Percentiles rank a stretch among this genome's conserved stretches.
Conservation (phyloP, 306 rosid genomes). For the Trifolium dubium region DNA sequence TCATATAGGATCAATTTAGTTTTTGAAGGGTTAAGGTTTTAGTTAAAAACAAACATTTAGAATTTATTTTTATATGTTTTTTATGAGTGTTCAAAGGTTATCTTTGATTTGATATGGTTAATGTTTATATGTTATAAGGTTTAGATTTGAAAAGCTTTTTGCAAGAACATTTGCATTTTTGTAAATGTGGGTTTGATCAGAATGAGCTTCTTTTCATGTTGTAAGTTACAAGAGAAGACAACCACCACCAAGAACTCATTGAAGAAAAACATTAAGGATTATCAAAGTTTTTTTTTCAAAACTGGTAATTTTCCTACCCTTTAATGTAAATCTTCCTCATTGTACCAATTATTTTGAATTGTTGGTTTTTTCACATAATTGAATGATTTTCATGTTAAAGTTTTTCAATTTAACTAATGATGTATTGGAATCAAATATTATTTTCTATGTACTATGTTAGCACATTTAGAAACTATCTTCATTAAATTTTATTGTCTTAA, state of each 20-base stretch:
- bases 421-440: conserved; percentile 35
- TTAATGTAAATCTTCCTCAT: conserved; percentile 32
- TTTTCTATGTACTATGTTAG: neutral
- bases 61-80: conserved; percentile 6
- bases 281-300: conserved; percentile 62
- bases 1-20: conserved; percentile 43
- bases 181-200: conserved; percentile 40
- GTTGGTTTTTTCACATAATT: conserved; percentile 18
- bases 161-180: conserved; percentile 38
- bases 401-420: conserved; percentile 19
- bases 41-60: neutral
- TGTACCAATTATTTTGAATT: neutral
- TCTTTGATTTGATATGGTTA: conserved; percentile 20
- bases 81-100: neutral
- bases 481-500: conserved; percentile 1
- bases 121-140: conserved; percentile 7
- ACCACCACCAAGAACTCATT: conserved; percentile 49
- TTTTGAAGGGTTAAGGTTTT: conserved; percentile 43
- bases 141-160: conserved; percentile 34
- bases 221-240: conserved; percentile 55
- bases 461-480: neutral
- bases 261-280: conserved; percentile 64
- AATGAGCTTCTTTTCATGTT: conserved; percentile 82
- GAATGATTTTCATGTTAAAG: neutral
- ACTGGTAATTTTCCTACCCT: conserved; percentile 54